Evolutionary conservation across 176 grass and related monocot species (phyloP).

Genomic region (Eragrostis nindensis): DNA sequence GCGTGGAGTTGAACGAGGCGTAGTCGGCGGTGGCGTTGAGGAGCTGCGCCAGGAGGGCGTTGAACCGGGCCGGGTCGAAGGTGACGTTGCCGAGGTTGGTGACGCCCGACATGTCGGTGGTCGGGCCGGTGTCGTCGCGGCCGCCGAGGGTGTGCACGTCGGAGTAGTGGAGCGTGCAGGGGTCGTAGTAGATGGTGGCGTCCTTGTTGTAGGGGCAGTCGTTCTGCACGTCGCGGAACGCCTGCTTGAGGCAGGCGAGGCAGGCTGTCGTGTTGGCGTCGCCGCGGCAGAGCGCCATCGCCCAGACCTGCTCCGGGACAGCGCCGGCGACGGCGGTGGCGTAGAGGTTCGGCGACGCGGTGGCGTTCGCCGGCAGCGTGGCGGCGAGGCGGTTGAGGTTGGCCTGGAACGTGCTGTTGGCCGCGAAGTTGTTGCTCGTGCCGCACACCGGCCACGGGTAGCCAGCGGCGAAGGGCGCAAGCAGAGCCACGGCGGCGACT

Average conservation of each 20-base stretch:
- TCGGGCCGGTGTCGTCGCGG: not conserved
- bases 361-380: constrained; percentile 22
- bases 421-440: constrained; percentile 29
- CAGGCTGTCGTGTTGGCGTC: not conserved
- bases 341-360: not conserved
- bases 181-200: constrained; percentile 14
- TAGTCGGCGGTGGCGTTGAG: constrained; percentile 34
- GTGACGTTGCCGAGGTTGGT: constrained; percentile 28
- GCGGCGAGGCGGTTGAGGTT: constrained; percentile 49
- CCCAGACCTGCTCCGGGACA: not conserved
- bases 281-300: constrained; percentile 22
- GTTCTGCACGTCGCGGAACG: constrained; percentile 18
- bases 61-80: not conserved
- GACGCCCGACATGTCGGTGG: not conserved
- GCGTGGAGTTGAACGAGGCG: constrained; percentile 42
- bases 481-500: not conserved
- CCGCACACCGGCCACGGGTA: constrained; percentile 38
- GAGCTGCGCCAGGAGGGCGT: constrained; percentile 17
- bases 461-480: not conserved
- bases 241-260: not conserved
- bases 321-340: not conserved
- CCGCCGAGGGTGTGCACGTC: not conserved
- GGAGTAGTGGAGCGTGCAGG: constrained; percentile 7
- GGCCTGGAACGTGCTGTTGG: constrained; percentile 59
- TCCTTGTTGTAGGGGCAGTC: constrained; percentile 1